Conservation (phyloP, 2,329 filamentous ascomycete genomes). For the Colletotrichum orchidophilum region DNA sequence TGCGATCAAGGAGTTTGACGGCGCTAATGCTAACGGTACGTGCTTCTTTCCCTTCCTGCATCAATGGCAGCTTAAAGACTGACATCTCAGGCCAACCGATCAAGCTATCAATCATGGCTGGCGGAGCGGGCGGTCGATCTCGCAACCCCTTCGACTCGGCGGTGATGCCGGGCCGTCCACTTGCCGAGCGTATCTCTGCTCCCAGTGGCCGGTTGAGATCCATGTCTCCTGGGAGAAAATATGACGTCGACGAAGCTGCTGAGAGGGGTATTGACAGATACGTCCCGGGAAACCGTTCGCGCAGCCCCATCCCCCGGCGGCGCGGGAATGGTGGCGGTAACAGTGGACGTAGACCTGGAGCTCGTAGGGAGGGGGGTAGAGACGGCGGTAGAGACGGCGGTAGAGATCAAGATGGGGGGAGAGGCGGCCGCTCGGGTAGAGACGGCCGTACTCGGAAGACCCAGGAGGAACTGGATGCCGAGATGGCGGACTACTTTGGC, state of each 20-base stretch:
- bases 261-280: slow-evolving; percentile 82
- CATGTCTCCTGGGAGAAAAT: slow-evolving; percentile 57
- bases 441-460: slow-evolving; percentile 80
- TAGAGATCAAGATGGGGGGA: slow-evolving; percentile 50
- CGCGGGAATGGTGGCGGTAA: slow-evolving; percentile 53
- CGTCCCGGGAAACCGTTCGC: slow-evolving; percentile 70
- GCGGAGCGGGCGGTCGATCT: slow-evolving; percentile 48
- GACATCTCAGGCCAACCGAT: slow-evolving; percentile 76
- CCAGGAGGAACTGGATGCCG: slow-evolving; percentile 90
- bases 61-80: slow-evolving; percentile 5
- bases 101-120: slow-evolving; percentile 71
- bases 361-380: slow-evolving; percentile 54
- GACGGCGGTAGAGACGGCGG: slow-evolving; percentile 54
- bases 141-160: slow-evolving; percentile 68
- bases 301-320: slow-evolving; percentile 67
- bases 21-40: slow-evolving; percentile 85
- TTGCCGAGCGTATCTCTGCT: slow-evolving; percentile 69
- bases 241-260: slow-evolving; percentile 65
- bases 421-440: slow-evolving; percentile 46
- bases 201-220: slow-evolving; percentile 71
- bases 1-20: slow-evolving; percentile 84
- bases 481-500: slow-evolving; percentile 95
- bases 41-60: neutral
- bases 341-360: slow-evolving; percentile 61
- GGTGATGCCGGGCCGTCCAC: slow-evolving; percentile 63